Percentiles rank a stretch among this genome's conserved stretches.
Conservation (phyloP, 2,329 filamentous ascomycete genomes). For the Allantophomopsis lycopodina region DNA sequence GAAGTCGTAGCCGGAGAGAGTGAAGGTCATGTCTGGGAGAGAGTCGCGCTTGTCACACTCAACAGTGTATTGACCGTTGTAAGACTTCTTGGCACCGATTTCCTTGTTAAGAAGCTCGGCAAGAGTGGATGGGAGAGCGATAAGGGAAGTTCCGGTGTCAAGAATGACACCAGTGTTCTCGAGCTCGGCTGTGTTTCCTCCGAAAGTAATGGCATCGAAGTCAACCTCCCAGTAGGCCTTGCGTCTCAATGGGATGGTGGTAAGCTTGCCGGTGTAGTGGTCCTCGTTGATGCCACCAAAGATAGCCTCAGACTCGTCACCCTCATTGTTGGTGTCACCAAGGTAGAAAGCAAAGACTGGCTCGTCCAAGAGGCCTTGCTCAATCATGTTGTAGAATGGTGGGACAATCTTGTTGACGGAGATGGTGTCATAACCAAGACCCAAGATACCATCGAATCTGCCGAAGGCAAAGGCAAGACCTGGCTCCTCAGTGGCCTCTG, state of each 20-base stretch:
- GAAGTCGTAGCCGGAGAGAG: constrained; percentile 83
- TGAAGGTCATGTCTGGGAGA: constrained; percentile 87
- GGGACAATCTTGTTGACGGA: constrained; percentile 93
- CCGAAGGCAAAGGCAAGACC: constrained; percentile 97
- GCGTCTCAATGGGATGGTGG: constrained; percentile 85
- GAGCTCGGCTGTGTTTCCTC: constrained; percentile 73
- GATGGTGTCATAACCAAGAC: constrained; percentile 88
- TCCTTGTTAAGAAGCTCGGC: constrained; percentile 95
- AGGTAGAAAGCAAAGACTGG: constrained; percentile 96
- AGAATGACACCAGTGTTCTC: constrained; percentile 94
- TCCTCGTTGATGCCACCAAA: constrained; percentile 81
- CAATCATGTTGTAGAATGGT: constrained; percentile 91
- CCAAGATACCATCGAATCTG: constrained; percentile 91
- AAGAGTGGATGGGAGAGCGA: constrained; percentile 80
- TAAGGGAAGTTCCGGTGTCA: constrained; percentile 95
- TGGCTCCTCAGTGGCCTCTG: constrained; percentile 89
- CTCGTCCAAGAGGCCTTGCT: constrained; percentile 82
- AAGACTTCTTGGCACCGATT: constrained; percentile 96
- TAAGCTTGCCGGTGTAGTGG: constrained; percentile 75
- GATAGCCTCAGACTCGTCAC: constrained; percentile 68
- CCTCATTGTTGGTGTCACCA: constrained; percentile 51
- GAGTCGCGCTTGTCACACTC: constrained; percentile 74
- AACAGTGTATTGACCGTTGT: constrained; percentile 90
- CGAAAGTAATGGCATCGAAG: constrained; percentile 81
- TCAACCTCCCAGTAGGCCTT: constrained; percentile 99